Evolutionary conservation across 805 yeast genomes (phyloP).

Genomic region (Metschnikowia reukaufii): DNA sequence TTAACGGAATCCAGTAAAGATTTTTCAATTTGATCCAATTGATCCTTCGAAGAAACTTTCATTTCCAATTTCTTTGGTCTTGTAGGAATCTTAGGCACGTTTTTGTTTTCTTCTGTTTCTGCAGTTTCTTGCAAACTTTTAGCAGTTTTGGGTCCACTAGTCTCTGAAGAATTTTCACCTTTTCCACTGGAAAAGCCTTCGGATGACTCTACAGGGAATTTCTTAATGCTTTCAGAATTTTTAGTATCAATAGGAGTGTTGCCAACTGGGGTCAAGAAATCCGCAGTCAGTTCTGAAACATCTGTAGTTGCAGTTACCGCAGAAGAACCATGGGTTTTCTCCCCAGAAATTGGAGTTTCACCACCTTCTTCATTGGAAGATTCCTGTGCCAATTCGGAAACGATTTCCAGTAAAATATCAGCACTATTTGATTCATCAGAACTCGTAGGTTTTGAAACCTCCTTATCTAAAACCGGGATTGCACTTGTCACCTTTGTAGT

Average conservation of each 20-base stretch:
- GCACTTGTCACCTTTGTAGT: no score
- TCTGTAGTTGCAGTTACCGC: no score
- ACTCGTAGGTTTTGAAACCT: neutral
- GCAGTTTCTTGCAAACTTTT: neutral
- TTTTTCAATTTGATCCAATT: neutral
- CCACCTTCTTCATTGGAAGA: neutral
- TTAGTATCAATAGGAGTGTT: no score
- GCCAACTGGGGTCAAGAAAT: no score
- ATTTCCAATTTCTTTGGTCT: neutral
- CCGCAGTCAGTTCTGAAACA: no score
- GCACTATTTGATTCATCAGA: slow-evolving; percentile 1
- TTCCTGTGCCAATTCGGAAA: slow-evolving; percentile 2
- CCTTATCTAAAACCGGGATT: no score
- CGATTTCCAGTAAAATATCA: slow-evolving; percentile 7
- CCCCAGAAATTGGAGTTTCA: neutral
- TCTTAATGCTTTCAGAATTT: no score
- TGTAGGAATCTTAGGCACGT: neutral
- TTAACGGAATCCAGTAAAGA: neutral
- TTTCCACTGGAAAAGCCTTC: no score
- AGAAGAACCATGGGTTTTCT: neutral
- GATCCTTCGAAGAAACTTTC: neutral
- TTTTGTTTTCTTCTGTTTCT: neutral
- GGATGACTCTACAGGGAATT: no score
- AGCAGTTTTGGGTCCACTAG: no score
- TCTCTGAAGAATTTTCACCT: no score